Evolutionary conservation across 108 stramenopile genomes (phyloP).

Genomic region (Stephanodiscus triporus): DNA sequence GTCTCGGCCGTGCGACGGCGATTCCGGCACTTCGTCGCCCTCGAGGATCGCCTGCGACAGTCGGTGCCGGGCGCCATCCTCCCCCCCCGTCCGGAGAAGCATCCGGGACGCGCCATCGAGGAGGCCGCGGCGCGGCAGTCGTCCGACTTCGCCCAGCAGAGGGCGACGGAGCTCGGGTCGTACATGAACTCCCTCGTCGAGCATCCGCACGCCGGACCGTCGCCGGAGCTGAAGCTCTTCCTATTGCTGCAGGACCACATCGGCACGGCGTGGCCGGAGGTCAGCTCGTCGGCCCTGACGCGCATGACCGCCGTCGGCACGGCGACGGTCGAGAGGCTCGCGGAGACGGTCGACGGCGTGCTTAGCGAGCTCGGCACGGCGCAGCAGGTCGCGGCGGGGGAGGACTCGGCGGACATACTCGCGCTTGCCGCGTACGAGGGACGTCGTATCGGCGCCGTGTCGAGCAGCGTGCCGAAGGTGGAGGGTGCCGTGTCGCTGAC

Average conservation of each 20-base stretch:
- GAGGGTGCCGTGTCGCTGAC: constrained; percentile 71
- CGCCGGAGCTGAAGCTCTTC: constrained; percentile 69
- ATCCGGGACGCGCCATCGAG: constrained; percentile 80
- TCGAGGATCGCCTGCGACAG: constrained; percentile 76
- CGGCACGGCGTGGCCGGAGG: constrained; percentile 91
- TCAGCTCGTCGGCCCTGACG: constrained; percentile 77
- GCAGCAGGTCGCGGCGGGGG: constrained; percentile 50
- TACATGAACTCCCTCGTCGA: constrained; percentile 68
- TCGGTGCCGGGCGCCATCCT: constrained; percentile 79
- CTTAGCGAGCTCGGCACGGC: constrained; percentile 48
- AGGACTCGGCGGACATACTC: constrained; percentile 84
- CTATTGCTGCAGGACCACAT: constrained; percentile 85
- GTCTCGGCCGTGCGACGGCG: constrained; percentile 76
- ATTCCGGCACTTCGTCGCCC: constrained; percentile 87
- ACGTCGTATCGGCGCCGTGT: constrained; percentile 73
- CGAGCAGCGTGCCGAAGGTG: constrained; percentile 85
- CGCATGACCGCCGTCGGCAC: constrained; percentile 61
- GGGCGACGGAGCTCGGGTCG: constrained; percentile 62
- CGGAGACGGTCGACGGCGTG: constrained; percentile 36
- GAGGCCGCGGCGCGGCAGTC: constrained; percentile 84
- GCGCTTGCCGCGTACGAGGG: constrained; percentile 68
- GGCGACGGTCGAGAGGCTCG: constrained; percentile 43
- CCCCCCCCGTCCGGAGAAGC: constrained; percentile 89
- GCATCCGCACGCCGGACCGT: constrained; percentile 67
- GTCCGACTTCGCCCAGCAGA: constrained; percentile 77